Evolutionary conservation across 2,329 filamentous ascomycete genomes (phyloP), one percentile per base, ranked within the genome.

Genomic region (Hymenoscyphus salicellus): DNA sequence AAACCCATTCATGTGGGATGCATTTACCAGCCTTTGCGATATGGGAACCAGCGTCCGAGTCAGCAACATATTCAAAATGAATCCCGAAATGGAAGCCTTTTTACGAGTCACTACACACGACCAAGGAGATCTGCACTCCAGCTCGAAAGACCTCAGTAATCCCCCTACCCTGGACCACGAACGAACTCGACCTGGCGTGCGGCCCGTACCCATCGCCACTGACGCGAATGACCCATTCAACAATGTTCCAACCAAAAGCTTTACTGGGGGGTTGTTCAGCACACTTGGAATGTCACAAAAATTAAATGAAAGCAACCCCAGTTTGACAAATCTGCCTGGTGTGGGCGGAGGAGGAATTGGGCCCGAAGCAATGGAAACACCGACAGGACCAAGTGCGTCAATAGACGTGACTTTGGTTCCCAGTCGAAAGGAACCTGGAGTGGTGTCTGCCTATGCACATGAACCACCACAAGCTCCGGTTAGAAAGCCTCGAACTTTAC

Each of bases 1-100:
- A 62, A 99, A 98, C 73, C 93, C 95, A 1, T 94, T 98, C 77
- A 95, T 97, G 86, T 99, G 95, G 95, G 95, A 99, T 81, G 93
- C 94, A 0, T 98, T 98, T 73, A 88, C 89, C 26, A 89, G 87
- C 17, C 83, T 99, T 7, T 97, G 93, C 75, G 93, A 97, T 74
- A 91, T 86, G 88, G 91, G 92, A 3, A 89, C 92, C 55, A 88
- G 88, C 69, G 84, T 98, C 62, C 88, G 91, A 63, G 87, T 95
- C 10, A 85, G 88, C 30, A 97, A 96, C 73, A 90, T 97, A 67
- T 99, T 97, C 79, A 92, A 88, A 75, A 79, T 90, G 71, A 92
- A 84, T 17, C 79, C 84, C 26, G 88, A 90, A 68, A 83, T 90
- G 77, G 77, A 84, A 62, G 78, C 80, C 30, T 77, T 82, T 58